Evolutionary conservation across 1,284 basidiomycete genomes (phyloP).

Genomic region (Puccinia horiana): DNA sequence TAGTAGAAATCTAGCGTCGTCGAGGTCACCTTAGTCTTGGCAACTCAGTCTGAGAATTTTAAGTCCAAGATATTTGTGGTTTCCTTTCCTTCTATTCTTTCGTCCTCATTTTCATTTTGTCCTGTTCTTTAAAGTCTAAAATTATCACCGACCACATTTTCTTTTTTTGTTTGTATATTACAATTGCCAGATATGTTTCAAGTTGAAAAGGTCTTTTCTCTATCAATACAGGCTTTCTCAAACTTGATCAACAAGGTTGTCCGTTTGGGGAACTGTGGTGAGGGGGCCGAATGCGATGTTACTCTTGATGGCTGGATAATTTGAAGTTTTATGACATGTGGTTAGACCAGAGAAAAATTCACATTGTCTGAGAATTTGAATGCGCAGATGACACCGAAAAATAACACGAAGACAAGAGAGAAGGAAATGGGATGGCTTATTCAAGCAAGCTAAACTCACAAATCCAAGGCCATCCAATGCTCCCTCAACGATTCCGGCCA

Average conservation of each 20-base stretch:
- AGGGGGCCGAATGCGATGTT: slow-evolving; percentile 91
- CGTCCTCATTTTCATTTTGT: no score
- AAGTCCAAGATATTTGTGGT: no score
- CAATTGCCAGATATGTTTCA: not conserved
- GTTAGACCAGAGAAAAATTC: not conserved
- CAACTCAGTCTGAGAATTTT: no score
- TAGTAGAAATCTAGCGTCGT: no score
- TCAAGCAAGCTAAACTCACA: slow-evolving; percentile 65
- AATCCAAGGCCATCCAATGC: slow-evolving; percentile 93
- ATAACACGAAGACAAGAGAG: slow-evolving; percentile 26
- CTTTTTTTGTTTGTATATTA: not conserved
- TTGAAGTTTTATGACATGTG: not conserved
- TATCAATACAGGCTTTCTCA: slow-evolving; percentile 81
- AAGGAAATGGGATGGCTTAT: not conserved
- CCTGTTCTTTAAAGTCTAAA: no score
- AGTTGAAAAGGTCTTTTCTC: slow-evolving; percentile 70
- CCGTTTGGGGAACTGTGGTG: slow-evolving; percentile 73
- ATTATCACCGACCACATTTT: no score
- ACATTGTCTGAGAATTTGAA: not conserved
- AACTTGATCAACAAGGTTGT: slow-evolving; percentile 93
- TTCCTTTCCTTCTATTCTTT: no score
- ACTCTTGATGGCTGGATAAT: slow-evolving; percentile 81
- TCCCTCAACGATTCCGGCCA: slow-evolving; percentile 94
- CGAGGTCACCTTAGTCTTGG: no score
- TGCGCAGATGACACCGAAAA: slow-evolving; percentile 33